Percentiles rank a stretch among this genome's conserved stretches.
Conservation (phyloP, 176 grass and related monocot species). For the Avena sativa region DNA sequence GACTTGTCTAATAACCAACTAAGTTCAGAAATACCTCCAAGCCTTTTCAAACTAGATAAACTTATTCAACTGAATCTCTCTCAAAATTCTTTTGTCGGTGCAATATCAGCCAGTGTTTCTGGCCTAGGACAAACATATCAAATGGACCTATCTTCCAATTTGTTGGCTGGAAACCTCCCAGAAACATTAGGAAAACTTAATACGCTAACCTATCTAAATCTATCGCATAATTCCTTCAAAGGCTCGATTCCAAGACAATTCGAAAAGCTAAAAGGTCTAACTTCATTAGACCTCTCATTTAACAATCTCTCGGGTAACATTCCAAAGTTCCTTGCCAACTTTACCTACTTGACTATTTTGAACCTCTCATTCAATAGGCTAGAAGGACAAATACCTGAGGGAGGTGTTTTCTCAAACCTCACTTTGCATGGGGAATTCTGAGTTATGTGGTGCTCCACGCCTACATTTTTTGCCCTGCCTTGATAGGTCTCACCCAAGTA, state of each 20-base stretch:
- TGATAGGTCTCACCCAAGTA: not conserved
- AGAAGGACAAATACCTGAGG: not conserved
- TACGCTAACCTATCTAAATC: not conserved
- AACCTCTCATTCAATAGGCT: not conserved
- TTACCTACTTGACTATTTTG: not conserved
- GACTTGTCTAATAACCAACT: not conserved
- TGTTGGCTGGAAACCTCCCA: not conserved
- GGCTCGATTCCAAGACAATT: not conserved
- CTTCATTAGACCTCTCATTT: not conserved
- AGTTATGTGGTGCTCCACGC: not conserved
- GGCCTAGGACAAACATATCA: not conserved
- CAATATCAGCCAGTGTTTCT: not conserved
- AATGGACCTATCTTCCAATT: not conserved
- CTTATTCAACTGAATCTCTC: not conserved
- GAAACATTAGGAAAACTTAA: not conserved
- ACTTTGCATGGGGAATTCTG: not conserved
- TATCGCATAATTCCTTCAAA: not conserved
- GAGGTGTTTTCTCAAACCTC: conserved; percentile 13
- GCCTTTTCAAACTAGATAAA: not conserved
- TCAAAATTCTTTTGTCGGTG: not conserved
- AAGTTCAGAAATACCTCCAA: not conserved
- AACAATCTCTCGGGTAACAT: not conserved
- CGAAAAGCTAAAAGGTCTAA: not conserved
- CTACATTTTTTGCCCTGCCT: not conserved
- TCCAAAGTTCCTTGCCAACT: not conserved